Evolutionary conservation across 331 rosid genomes (phyloP).

Genomic region (Cydonia oblonga): DNA sequence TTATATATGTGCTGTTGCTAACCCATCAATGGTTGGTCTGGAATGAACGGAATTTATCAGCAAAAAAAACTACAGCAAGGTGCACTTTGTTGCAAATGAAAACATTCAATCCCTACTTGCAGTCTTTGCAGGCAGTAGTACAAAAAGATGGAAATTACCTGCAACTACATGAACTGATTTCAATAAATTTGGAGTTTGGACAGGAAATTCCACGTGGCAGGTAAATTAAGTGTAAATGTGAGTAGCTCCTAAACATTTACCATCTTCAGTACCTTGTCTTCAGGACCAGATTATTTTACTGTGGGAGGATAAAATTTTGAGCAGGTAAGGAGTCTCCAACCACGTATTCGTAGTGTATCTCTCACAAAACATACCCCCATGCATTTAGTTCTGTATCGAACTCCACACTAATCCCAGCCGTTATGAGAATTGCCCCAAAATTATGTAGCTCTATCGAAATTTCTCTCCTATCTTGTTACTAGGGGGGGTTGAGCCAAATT

Average conservation of each 20-base stretch:
- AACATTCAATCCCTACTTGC: background rate
- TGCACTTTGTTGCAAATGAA: background rate
- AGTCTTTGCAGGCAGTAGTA: background rate
- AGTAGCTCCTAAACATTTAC: background rate
- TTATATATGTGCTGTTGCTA: slow-evolving; percentile 11
- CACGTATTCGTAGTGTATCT: background rate
- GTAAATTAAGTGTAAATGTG: background rate
- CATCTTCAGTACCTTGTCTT: background rate
- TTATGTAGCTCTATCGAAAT: too few relatives aligned
- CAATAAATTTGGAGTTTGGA: background rate
- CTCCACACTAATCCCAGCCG: background rate
- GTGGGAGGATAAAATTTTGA: background rate
- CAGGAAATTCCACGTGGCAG: background rate
- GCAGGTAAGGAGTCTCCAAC: background rate
- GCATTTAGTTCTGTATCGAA: background rate
- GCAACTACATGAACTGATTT: background rate
- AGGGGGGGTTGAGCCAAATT: background rate
- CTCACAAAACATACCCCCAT: background rate
- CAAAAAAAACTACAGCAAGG: background rate
- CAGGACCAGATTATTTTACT: background rate
- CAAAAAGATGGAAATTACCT: background rate
- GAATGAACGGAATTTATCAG: background rate
- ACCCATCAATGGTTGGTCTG: slow-evolving; percentile 12
- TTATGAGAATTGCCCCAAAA: background rate
- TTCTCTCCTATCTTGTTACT: background rate